These are phyloP conservation scores for Mycena kentingensis DNA, from an alignment of 768 basidiomycete genomes.

Conservation along the genomic window DNA sequence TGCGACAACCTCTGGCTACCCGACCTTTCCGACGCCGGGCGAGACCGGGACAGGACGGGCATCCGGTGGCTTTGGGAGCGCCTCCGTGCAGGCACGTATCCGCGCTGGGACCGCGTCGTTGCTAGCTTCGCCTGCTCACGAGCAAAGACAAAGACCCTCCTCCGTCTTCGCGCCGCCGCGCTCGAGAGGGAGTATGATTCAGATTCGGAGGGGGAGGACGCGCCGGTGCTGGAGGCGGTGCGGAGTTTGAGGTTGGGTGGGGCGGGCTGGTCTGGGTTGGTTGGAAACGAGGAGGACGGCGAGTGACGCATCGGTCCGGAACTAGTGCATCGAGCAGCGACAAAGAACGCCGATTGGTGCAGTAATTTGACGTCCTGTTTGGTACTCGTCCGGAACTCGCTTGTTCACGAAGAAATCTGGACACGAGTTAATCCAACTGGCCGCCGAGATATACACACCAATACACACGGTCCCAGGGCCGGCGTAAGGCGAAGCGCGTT, in stretches of 20 bases:
- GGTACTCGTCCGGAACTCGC: too few relatives aligned
- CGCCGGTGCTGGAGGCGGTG: not conserved
- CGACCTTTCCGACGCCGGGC: not conserved
- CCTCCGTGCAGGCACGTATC: conserved; percentile 5
- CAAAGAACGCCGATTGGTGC: too few relatives aligned
- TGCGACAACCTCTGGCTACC: conserved; percentile 20
- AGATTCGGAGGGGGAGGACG: not conserved
- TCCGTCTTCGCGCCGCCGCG: not conserved
- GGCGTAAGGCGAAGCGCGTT: too few relatives aligned
- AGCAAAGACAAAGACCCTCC: not conserved
- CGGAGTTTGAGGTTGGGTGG: not conserved
- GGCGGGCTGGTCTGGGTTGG: not conserved
- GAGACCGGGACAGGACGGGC: not conserved
- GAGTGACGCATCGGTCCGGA: too few relatives aligned
- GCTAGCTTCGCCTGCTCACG: not conserved
- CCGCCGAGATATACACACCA: too few relatives aligned
- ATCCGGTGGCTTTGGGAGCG: conserved; percentile 17
- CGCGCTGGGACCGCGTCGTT: conserved; percentile 14
- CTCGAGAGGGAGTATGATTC: not conserved
- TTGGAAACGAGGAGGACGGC: not conserved
- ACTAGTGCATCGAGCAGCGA: too few relatives aligned
- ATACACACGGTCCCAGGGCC: too few relatives aligned
- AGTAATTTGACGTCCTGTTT: too few relatives aligned
- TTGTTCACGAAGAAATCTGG: too few relatives aligned
- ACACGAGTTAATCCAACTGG: too few relatives aligned